phyloP scores from a whole-genome alignment of 2,329 filamentous ascomycete species.

The Botryotinia globosa region DNA sequence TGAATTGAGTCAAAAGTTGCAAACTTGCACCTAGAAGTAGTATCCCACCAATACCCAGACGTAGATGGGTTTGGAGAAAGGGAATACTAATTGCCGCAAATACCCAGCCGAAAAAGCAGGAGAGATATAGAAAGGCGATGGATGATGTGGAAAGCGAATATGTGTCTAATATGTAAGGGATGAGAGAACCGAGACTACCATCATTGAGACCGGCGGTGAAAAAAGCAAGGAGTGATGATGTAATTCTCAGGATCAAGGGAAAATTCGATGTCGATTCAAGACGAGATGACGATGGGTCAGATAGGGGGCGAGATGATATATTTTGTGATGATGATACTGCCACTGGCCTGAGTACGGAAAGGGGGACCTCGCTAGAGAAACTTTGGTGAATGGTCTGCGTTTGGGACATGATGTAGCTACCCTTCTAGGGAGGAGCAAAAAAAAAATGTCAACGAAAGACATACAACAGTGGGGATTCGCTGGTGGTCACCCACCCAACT shows the following conservation, averaged over 20 bases:
- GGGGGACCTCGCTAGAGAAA: background rate
- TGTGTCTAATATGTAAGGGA: conserved; percentile 59
- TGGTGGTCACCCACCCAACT: conserved; percentile 15
- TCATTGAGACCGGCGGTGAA: conserved; percentile 65
- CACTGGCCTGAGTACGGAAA: background rate
- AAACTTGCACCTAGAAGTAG: conserved; percentile 54
- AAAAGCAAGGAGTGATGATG: conserved; percentile 58
- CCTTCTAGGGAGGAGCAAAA: background rate
- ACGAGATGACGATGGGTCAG: background rate
- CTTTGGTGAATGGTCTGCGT: background rate
- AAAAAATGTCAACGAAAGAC: background rate
- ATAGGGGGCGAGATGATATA: background rate
- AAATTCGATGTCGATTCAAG: background rate
- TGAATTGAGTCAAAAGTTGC: conserved; percentile 52
- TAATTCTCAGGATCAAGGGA: conserved; percentile 43
- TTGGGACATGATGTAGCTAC: background rate
- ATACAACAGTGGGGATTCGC: conserved; percentile 4
- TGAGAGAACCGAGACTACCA: conserved; percentile 59
- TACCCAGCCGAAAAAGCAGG: conserved; percentile 60
- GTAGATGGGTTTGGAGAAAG: conserved; percentile 53
- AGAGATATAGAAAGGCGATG: conserved; percentile 51
- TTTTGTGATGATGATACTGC: conserved; percentile 29
- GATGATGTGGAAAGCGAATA: conserved; percentile 54
- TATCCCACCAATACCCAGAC: conserved; percentile 54
- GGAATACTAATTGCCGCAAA: conserved; percentile 45